phyloP scores from a whole-genome alignment of 169 alveolate species.

The Plasmodium relictum region DNA sequence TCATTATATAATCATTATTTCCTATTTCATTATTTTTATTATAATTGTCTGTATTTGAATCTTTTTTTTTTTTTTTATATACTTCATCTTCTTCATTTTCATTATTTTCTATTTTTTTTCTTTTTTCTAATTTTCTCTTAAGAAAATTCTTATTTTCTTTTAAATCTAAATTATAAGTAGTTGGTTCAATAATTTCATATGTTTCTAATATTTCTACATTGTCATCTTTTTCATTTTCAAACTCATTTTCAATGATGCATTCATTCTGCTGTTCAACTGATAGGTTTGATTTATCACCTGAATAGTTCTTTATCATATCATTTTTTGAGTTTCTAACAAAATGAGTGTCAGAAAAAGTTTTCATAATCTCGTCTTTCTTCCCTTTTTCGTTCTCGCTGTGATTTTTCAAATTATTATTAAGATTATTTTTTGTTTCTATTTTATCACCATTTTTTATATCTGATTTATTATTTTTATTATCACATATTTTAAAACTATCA shows the following conservation, averaged over 20 bases:
- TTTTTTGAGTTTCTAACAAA: background rate
- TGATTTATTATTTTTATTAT: background rate
- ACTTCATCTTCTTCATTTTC: conserved; percentile 19
- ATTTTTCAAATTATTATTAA: background rate
- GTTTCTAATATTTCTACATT: conserved; percentile 51
- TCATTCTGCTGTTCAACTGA: too few species aligned
- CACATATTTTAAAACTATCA: background rate
- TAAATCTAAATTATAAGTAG: conserved; percentile 6
- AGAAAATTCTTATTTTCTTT: conserved; percentile 25
- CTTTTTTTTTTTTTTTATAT: background rate
- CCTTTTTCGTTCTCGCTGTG: background rate
- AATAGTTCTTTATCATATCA: too few species aligned
- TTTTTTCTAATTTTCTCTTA: conserved; percentile 33
- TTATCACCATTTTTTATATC: background rate
- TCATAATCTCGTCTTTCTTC: background rate
- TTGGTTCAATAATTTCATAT: conserved; percentile 50
- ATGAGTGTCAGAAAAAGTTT: background rate
- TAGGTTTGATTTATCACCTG: too few species aligned
- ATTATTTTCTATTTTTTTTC: conserved; percentile 12
- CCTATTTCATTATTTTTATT: background rate
- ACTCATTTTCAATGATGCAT: background rate
- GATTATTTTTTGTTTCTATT: background rate
- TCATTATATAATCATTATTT: conserved; percentile 8
- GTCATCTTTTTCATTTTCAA: background rate
- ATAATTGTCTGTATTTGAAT: background rate